Conservation (phyloP, 768 basidiomycete genomes). For the Macrocybe gigantea region DNA sequence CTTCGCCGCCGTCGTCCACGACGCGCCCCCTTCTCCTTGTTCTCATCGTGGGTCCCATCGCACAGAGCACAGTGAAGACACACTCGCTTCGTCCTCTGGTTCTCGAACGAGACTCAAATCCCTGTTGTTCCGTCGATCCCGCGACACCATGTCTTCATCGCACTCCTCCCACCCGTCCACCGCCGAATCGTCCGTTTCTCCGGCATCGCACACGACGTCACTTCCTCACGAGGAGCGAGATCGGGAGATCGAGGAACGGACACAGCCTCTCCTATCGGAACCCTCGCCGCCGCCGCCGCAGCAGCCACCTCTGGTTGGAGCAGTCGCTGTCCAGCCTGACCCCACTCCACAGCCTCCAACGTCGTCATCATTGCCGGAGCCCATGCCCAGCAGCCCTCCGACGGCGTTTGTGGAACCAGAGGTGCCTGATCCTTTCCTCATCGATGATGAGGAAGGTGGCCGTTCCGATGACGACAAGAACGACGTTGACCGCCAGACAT, state of each 20-base stretch:
- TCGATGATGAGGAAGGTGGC: conserved; percentile 42
- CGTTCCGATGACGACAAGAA: conserved; percentile 33
- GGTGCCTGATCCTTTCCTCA: conserved; percentile 55
- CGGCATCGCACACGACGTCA: conserved; percentile 13
- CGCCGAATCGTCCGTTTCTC: too few species aligned
- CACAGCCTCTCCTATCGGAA: conserved; percentile 9
- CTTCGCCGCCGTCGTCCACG: conserved; percentile 22
- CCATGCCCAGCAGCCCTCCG: conserved; percentile 22
- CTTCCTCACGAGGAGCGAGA: conserved; percentile 9
- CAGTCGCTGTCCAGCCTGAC: conserved; percentile 1
- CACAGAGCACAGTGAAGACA: too few species aligned
- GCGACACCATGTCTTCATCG: too few species aligned
- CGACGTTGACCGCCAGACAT: conserved; percentile 21
- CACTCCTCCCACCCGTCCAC: too few species aligned
- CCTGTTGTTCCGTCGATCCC: too few species aligned
- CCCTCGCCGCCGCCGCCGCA: not conserved
- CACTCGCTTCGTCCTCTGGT: too few species aligned
- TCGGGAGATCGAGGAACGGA: conserved; percentile 11
- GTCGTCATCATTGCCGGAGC: conserved; percentile 9
- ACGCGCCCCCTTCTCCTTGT: conserved; percentile 17
- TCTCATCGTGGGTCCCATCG: conserved; percentile 19
- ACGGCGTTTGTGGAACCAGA: conserved; percentile 36
- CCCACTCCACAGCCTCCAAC: not conserved
- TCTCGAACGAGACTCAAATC: too few species aligned
- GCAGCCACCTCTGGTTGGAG: conserved; percentile 1